These are phyloP conservation scores for Auriculariales sp. DNA, from an alignment of 768 basidiomycete genomes.

Conservation along the genomic window DNA sequence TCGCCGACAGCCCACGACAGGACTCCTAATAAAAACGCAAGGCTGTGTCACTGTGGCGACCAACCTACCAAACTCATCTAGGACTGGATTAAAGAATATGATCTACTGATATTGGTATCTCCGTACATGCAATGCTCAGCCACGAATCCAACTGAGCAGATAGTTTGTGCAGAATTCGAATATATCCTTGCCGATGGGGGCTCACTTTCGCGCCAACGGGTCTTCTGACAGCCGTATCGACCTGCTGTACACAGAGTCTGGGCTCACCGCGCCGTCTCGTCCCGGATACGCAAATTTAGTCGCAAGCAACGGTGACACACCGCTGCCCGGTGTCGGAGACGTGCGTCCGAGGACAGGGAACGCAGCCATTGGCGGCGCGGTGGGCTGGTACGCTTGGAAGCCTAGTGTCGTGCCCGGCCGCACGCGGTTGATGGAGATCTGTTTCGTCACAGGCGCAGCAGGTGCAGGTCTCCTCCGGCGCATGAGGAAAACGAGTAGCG, in stretches of 20 bases:
- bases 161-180: too few relatives aligned
- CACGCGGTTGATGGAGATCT: not conserved
- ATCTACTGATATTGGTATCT: too few relatives aligned
- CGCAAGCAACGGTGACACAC: not conserved
- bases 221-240: too few relatives aligned
- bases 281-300: not conserved
- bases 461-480: slow-evolving; percentile 8
- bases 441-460: slow-evolving; percentile 22
- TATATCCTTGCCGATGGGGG: too few relatives aligned
- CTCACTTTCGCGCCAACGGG: too few relatives aligned
- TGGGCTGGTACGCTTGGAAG: not conserved
- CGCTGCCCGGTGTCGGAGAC: not conserved
- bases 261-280: not conserved
- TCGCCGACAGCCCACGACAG: too few relatives aligned
- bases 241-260: not conserved
- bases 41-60: too few relatives aligned
- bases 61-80: too few relatives aligned
- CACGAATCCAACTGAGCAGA: too few relatives aligned
- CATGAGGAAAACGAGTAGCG: slow-evolving; percentile 15
- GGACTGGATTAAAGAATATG: too few relatives aligned
- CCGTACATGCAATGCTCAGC: too few relatives aligned
- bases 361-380: not conserved
- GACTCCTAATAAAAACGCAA: too few relatives aligned
- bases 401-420: not conserved
- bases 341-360: not conserved